A percentile compares a stretch with the other conserved stretches of the same genome.
These are phyloP conservation scores for Malus hybrid DNA, from an alignment of 331 rosid species.

Conservation along the genomic window DNA sequence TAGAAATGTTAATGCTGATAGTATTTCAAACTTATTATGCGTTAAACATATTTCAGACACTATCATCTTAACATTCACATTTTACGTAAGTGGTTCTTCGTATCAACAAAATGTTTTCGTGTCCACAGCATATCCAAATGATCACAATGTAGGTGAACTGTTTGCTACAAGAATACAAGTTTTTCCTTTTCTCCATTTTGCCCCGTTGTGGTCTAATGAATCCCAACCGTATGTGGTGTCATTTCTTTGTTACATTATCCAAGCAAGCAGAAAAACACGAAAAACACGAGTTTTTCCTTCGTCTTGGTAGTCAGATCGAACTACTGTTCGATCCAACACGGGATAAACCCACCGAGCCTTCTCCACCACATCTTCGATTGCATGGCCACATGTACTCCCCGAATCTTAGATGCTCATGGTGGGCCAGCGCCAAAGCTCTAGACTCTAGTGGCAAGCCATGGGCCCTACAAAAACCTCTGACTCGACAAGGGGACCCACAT, in stretches of 20 bases:
- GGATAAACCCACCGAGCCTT: not conserved
- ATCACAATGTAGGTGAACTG: no score
- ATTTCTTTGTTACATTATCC: not conserved
- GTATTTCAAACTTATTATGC: no score
- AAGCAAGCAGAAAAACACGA: not conserved
- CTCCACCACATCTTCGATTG: not conserved
- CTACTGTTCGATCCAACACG: not conserved
- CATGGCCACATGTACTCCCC: not conserved
- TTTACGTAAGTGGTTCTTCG: no score
- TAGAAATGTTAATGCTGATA: rapidly evolving
- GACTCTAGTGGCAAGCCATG: not conserved
- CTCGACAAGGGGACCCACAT: conserved; percentile 12
- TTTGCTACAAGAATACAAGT: no score
- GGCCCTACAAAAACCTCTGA: conserved; percentile 15
- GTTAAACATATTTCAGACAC: no score
- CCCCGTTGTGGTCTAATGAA: not conserved
- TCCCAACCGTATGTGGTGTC: no score
- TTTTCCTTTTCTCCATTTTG: not conserved
- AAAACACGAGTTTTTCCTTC: not conserved
- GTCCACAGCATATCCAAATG: no score
- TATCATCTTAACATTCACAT: no score
- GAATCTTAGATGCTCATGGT: not conserved
- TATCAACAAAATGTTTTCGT: no score
- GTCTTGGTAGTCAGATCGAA: not conserved
- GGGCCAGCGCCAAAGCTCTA: not conserved